Conservation (phyloP, 2,329 filamentous ascomycete species). For the Whalleya microplaca region DNA sequence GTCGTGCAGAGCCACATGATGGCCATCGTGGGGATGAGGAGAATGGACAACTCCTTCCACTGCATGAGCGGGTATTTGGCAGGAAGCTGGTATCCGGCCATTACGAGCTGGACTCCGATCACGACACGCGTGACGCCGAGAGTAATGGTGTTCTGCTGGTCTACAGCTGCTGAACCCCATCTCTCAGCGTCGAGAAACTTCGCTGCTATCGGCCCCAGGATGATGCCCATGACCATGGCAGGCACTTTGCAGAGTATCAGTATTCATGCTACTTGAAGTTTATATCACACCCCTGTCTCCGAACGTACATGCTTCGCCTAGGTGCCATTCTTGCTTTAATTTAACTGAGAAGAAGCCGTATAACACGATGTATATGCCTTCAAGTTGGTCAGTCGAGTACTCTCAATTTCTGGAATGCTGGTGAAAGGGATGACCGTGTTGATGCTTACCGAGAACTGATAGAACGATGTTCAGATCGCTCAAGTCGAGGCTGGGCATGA, state of each 20-base stretch:
- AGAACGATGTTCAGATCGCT: slow-evolving; percentile 58
- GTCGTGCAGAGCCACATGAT: slow-evolving; percentile 65
- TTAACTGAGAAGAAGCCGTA: slow-evolving; percentile 57
- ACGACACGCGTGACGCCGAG: slow-evolving; percentile 59
- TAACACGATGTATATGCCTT: slow-evolving; percentile 51
- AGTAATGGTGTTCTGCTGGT: slow-evolving; percentile 45
- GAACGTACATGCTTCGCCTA: slow-evolving; percentile 56
- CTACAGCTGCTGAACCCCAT: slow-evolving; percentile 43
- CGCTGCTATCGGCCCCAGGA: slow-evolving; percentile 57
- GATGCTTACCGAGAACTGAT: slow-evolving; percentile 45
- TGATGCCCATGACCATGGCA: slow-evolving; percentile 56
- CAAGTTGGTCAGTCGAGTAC: slow-evolving; percentile 7
- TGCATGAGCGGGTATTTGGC: slow-evolving; percentile 55
- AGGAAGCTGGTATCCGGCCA: slow-evolving; percentile 65
- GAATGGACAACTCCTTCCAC: slow-evolving; percentile 58
- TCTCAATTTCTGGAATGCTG: no score
- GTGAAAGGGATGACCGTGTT: not conserved
- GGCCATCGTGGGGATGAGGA: slow-evolving; percentile 63
- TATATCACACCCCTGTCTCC: not conserved
- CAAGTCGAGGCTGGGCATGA: slow-evolving; percentile 51
- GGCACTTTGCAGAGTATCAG: slow-evolving; percentile 46
- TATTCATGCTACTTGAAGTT: not conserved
- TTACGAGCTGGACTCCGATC: slow-evolving; percentile 64
- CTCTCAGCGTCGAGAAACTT: slow-evolving; percentile 52
- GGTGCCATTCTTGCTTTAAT: slow-evolving; percentile 56